Conservation (phyloP, 2,329 filamentous ascomycete genomes). For the Aspergillus proliferans region DNA sequence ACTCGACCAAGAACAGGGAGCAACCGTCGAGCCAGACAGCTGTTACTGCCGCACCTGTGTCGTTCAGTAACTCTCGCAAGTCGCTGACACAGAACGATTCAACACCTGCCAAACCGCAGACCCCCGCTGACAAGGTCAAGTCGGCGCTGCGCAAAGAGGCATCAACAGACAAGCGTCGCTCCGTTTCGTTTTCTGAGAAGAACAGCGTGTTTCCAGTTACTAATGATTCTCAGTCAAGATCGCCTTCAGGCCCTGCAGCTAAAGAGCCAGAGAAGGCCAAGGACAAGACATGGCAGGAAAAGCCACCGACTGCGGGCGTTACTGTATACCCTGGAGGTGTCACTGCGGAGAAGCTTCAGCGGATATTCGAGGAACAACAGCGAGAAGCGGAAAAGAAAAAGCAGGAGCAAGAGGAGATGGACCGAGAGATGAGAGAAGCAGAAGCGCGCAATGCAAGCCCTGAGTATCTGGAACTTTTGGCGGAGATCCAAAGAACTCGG, state of each 20-base stretch:
- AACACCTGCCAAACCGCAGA: constrained; percentile 9
- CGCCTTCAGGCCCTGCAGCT: constrained; percentile 1
- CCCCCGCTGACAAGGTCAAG: constrained; percentile 12
- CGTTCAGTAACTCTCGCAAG: constrained; percentile 7
- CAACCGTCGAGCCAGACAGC: neutral
- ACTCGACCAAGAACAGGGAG: constrained; percentile 1
- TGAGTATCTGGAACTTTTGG: neutral
- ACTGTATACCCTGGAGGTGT: constrained; percentile 13
- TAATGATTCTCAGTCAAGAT: constrained; percentile 2
- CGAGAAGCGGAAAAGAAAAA: constrained; percentile 7
- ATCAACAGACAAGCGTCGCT: constrained; percentile 14
- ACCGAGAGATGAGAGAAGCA: too few relatives aligned
- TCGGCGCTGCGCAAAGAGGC: constrained; percentile 22
- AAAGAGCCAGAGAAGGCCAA: constrained; percentile 5
- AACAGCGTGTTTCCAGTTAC: constrained; percentile 9
- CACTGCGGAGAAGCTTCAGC: constrained; percentile 2
- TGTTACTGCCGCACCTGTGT: constrained; percentile 3
- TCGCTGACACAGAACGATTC: constrained; percentile 6
- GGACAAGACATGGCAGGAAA: neutral
- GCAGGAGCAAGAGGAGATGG: constrained; percentile 2
- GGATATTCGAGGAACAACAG: constrained; percentile 8
- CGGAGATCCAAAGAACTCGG: too few relatives aligned
- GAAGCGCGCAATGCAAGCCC: neutral
- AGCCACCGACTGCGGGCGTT: constrained; percentile 2
- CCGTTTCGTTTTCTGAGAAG: constrained; percentile 22